These are phyloP conservation scores for Solanum sejunctum DNA, from an alignment of 257 asterid genomes.

Conservation along the genomic window DNA sequence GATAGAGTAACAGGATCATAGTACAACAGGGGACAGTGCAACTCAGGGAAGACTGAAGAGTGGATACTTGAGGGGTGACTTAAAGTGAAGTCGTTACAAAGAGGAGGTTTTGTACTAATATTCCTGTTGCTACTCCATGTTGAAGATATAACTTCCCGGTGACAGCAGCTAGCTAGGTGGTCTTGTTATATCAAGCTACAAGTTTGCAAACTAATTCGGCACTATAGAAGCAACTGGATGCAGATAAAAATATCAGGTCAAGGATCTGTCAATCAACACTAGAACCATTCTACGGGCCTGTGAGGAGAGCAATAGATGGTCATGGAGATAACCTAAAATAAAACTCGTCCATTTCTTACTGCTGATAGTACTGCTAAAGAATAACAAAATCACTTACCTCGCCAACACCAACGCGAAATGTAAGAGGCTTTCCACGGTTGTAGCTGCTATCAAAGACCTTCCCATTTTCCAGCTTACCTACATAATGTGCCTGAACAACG, in stretches of 20 bases:
- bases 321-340: neutral
- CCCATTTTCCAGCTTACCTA: conserved; percentile 68
- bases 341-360: neutral
- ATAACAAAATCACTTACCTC: conserved; percentile 33
- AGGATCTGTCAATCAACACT: neutral
- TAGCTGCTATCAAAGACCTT: conserved; percentile 92
- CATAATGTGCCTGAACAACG: conserved; percentile 64
- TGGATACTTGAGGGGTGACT: neutral
- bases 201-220: neutral
- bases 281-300: neutral
- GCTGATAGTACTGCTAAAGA: neutral
- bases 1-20: neutral
- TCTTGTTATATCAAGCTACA: neutral
- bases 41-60: neutral
- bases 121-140: neutral
- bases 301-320: neutral
- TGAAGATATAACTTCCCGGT: neutral
- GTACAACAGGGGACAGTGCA: neutral
- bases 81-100: neutral
- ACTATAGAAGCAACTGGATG: neutral
- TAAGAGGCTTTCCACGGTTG: conserved; percentile 81
- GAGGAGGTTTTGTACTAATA: neutral
- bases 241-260: neutral
- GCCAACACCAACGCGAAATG: conserved; percentile 83
- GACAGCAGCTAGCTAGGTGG: neutral